phyloP scores from a whole-genome alignment of 2,329 filamentous ascomycete species.

The Annulohypoxylon truncatum region DNA sequence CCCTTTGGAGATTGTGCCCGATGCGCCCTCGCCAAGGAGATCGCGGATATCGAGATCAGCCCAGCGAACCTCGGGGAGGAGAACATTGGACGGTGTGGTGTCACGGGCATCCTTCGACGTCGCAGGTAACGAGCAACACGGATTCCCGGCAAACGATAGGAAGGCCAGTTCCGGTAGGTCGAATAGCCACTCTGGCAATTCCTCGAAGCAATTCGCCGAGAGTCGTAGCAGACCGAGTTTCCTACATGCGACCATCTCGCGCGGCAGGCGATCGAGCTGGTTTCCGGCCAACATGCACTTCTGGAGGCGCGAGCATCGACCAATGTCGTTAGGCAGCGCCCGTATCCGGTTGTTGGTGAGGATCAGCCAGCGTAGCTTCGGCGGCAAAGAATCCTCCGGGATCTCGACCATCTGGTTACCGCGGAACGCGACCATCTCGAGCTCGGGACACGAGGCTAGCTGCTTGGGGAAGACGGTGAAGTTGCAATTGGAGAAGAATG shows the following conservation, averaged over 20 bases:
- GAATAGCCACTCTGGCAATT: conserved; percentile 58
- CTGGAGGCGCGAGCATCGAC: conserved; percentile 56
- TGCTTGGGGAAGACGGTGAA: conserved; percentile 57
- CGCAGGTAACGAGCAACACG: conserved; percentile 51
- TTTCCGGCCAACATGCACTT: conserved; percentile 64
- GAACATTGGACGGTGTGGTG: conserved; percentile 40
- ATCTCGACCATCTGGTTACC: conserved; percentile 58
- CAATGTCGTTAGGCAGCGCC: conserved; percentile 56
- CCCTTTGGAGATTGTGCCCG: conserved; percentile 59
- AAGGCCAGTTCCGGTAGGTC: conserved; percentile 59
- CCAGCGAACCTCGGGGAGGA: conserved; percentile 56
- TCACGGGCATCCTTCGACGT: conserved; percentile 23
- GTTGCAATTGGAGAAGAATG: conserved; percentile 60
- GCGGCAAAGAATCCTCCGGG: conserved; percentile 56
- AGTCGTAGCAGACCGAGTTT: conserved; percentile 59
- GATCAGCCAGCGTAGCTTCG: conserved; percentile 60
- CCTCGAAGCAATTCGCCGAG: conserved; percentile 55
- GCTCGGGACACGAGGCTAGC: conserved; percentile 56
- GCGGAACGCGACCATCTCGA: conserved; percentile 64
- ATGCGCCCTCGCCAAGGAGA: conserved; percentile 58
- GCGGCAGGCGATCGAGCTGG: conserved; percentile 53
- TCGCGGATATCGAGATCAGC: conserved; percentile 54
- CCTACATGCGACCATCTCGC: conserved; percentile 57
- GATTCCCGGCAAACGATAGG: conserved; percentile 61
- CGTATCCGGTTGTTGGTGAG: conserved; percentile 59